Conservation (phyloP, 2,329 filamentous ascomycete species). For the Fusarium pseudonygamai region DNA sequence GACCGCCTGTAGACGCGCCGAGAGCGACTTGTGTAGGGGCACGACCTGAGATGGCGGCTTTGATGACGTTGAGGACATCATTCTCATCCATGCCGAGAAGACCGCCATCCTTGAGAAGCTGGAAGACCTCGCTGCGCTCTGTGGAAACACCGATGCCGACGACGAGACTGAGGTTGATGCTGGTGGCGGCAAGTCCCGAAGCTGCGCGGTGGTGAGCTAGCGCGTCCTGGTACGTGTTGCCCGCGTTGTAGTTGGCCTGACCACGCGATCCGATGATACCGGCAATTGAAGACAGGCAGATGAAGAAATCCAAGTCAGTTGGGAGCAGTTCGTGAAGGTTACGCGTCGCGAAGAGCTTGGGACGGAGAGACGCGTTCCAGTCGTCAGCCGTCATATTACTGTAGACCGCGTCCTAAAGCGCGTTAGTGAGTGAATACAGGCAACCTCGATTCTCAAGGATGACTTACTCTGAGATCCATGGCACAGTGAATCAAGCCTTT, state of each 20-base stretch:
- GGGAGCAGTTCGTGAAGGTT: not conserved
- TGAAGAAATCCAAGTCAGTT: not conserved
- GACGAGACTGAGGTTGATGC: not conserved
- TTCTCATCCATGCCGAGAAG: not conserved
- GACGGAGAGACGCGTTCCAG: not conserved
- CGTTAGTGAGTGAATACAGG: not conserved
- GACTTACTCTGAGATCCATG: constrained; percentile 32
- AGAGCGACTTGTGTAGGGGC: not conserved
- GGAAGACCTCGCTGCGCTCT: not conserved
- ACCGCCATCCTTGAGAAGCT: not conserved
- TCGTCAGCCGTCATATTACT: not conserved
- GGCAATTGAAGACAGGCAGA: not conserved
- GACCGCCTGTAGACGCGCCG: not conserved
- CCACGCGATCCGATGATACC: not conserved
- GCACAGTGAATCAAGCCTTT: constrained; percentile 43
- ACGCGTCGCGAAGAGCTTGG: not conserved
- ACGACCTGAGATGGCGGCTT: not conserved
- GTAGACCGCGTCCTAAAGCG: not conserved
- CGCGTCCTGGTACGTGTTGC: not conserved
- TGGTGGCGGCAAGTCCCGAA: not conserved
- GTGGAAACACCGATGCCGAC: not conserved
- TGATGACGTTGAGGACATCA: not conserved
- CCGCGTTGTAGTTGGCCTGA: not conserved
- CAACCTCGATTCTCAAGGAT: rapidly evolving
- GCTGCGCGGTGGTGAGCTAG: not conserved